Percentiles rank a stretch among this genome's conserved stretches.
Conservation (phyloP, 2,329 filamentous ascomycete species). For the Alternaria longipes region DNA sequence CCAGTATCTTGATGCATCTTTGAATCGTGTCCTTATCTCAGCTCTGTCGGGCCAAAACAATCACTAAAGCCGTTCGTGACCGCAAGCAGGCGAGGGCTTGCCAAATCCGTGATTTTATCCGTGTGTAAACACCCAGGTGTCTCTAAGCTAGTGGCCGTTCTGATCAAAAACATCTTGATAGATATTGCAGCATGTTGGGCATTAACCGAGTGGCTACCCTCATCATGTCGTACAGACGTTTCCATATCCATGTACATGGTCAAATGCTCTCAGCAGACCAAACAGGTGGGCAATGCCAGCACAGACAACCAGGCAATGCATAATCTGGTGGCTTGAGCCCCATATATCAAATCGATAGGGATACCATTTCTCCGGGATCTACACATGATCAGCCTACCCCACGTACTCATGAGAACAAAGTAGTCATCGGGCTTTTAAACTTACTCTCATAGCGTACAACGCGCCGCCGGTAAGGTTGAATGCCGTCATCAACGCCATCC, state of each 20-base stretch:
- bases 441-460: background rate
- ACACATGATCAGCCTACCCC: background rate
- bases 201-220: background rate
- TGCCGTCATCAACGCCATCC: background rate
- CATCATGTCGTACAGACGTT: background rate
- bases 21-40: too few relatives aligned
- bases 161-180: too few relatives aligned
- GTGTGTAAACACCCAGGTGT: too few relatives aligned
- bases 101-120: too few relatives aligned
- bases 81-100: too few relatives aligned
- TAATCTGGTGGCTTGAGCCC: background rate
- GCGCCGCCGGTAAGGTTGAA: background rate
- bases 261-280: background rate
- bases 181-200: background rate
- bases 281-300: background rate
- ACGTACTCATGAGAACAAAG: rapidly evolving
- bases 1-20: too few relatives aligned
- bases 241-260: background rate
- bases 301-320: background rate
- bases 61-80: too few relatives aligned
- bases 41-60: too few relatives aligned
- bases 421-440: background rate
- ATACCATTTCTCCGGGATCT: background rate
- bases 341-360: background rate
- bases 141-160: too few relatives aligned